phyloP scores from a whole-genome alignment of 164 flowering plant species.

The Magnolia officinalis region DNA sequence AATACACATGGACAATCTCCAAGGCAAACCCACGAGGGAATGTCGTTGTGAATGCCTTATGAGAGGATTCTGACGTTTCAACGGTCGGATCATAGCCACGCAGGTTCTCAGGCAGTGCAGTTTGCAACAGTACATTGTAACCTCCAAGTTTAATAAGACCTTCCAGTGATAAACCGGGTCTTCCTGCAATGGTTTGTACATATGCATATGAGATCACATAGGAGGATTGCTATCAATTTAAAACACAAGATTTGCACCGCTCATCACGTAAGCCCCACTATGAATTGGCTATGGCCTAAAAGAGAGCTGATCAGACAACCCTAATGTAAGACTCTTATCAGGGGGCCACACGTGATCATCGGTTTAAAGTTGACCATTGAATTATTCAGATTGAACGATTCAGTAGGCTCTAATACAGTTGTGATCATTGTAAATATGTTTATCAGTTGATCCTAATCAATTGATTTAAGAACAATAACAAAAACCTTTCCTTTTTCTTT shows the following conservation, averaged over 20 bases:
- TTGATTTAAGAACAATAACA: neutral
- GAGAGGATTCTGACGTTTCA: conserved; percentile 34
- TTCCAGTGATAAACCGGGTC: conserved; percentile 25
- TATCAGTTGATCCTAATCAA: too few relatives aligned
- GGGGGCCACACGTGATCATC: too few relatives aligned
- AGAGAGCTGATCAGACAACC: too few relatives aligned
- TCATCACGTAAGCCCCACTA: too few relatives aligned
- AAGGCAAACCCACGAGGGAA: conserved; percentile 73
- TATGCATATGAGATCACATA: neutral
- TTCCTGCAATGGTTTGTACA: conserved; percentile 31
- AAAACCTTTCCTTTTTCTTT: neutral
- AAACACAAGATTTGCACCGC: too few relatives aligned
- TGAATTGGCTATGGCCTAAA: too few relatives aligned
- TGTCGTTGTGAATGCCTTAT: conserved; percentile 33
- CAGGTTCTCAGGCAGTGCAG: conserved; percentile 44
- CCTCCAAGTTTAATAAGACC: conserved; percentile 39
- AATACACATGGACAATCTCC: conserved; percentile 57
- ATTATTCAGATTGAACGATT: too few relatives aligned
- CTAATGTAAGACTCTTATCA: too few relatives aligned
- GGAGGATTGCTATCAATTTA: too few relatives aligned
- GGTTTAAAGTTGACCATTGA: too few relatives aligned
- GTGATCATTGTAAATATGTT: too few relatives aligned
- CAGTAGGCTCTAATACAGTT: too few relatives aligned
- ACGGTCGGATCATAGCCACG: conserved; percentile 33
- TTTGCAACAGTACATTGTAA: conserved; percentile 48